Percentiles rank a stretch among this genome's conserved stretches.
These are phyloP conservation scores for Thalassiosira livingstoniorum DNA, from an alignment of 352 stramenopile genomes.

Conservation along the genomic window DNA sequence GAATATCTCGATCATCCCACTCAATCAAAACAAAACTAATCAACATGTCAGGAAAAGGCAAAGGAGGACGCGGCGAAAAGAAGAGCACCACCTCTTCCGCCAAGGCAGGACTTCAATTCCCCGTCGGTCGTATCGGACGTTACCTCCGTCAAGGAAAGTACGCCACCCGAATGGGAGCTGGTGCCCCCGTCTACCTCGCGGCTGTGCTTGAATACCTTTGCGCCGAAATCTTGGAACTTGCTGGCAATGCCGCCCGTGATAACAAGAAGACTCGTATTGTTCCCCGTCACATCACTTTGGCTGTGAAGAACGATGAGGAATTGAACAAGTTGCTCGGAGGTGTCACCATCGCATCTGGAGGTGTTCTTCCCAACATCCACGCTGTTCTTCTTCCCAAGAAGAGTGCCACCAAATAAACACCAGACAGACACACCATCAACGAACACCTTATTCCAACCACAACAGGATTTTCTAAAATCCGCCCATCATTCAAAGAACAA, in stretches of 20 bases:
- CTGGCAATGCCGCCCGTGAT: conserved; percentile 92
- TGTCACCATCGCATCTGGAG: conserved; percentile 94
- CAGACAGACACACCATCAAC: too few relatives aligned
- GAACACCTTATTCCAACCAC: too few relatives aligned
- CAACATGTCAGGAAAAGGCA: conserved; percentile 83
- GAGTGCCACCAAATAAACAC: too few relatives aligned
- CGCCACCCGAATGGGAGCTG: conserved; percentile 90
- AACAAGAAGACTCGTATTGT: conserved; percentile 98
- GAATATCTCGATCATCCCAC: not conserved
- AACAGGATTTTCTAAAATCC: too few relatives aligned
- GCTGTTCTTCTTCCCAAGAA: conserved; percentile 92
- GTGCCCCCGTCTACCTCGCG: conserved; percentile 94
- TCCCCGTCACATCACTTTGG: conserved; percentile 95
- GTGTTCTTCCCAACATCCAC: conserved; percentile 97
- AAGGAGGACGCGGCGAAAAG: conserved; percentile 76
- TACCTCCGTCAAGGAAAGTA: conserved; percentile 94
- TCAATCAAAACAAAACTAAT: too few relatives aligned
- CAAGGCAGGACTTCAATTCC: conserved; percentile 95
- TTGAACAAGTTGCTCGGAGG: conserved; percentile 94
- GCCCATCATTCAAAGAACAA: too few relatives aligned
- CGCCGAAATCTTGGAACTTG: conserved; percentile 92
- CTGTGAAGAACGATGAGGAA: conserved; percentile 95
- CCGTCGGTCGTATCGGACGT: conserved; percentile 91
- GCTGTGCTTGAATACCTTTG: conserved; percentile 91
- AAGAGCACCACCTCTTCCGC: conserved; percentile 71